Evolutionary conservation across 441 rosid genomes (phyloP), one percentile per base, ranked within the genome.

Genomic region (Erysimum cheiri): DNA sequence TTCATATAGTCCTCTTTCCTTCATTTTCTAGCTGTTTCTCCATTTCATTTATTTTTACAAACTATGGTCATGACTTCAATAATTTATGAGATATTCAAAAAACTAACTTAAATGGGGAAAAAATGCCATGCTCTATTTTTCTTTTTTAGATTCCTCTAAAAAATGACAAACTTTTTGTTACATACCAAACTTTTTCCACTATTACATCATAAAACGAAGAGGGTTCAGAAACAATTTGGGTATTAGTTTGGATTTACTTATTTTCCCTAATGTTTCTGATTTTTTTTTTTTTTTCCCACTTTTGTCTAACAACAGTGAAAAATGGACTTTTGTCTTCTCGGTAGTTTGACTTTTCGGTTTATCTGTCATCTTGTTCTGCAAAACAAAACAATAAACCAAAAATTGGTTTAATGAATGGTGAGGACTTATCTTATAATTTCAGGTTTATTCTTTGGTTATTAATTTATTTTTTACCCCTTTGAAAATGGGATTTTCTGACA

Each of bases 401-500:
- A 70, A 4, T 22, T 48, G 66, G 39, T 46, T 56, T 39, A 57
- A n/a, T 6, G 22, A 52, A 39, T 6, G 0, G 7, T 5, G 4
- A 22, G 1, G 0, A 64, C 11, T 14, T 0, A 49, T 22, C 13
- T 24, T 17, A 4, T 24, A 39, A 28, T 26, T 52, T 40, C 39
- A 2, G 35, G 49, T 59, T 59, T 59, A 26, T 24, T 8, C 4
- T 19, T 5, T 24, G 10, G 13, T 39, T 22, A 66, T n/a, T 12
- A 22, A 12, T 62, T n/a, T 60, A 28, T 14, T 41, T 36, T 36
- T 31, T 81, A 84, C 92, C 94, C 65, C 67, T 52, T 19, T 77
- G 76, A 50, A 82, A 57, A 39, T 88, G 85, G 28, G 97, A 74
- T 65, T 82, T 86, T 57, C 84, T 80, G 57, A 72, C 85, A 32